These are phyloP conservation scores for Dujonia santamariae DNA, from an alignment of 1,139 yeast genomes.

Conservation along the genomic window DNA sequence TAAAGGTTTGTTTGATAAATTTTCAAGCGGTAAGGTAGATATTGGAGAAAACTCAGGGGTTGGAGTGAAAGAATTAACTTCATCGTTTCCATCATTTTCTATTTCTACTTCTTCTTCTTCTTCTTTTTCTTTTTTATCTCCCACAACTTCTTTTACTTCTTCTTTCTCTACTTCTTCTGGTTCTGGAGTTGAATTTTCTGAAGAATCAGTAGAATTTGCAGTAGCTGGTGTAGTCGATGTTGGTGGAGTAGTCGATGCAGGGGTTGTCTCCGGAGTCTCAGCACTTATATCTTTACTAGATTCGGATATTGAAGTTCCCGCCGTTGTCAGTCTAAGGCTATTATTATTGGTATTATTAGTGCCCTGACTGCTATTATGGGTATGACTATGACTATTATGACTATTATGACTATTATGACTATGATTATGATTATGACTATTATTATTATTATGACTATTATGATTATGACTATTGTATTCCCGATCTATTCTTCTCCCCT, in stretches of 20 bases:
- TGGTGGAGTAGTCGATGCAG: conserved; percentile 6
- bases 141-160: not conserved
- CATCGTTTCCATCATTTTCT: not conserved
- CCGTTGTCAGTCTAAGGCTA: no score
- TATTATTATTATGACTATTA: conserved; percentile 3
- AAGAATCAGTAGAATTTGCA: not conserved
- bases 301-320: conserved; percentile 7
- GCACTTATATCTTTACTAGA: conserved; percentile 7
- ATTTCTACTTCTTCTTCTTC: not conserved
- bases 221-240: conserved; percentile 5
- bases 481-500: conserved; percentile 6
- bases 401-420: conserved; percentile 1
- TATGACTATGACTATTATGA: not conserved
- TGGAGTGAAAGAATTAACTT: not conserved
- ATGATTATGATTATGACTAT: not conserved
- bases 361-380: not conserved
- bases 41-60: not conserved
- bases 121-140: not conserved
- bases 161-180: conserved; percentile 3
- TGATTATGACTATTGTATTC: not conserved
- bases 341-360: conserved; percentile 8
- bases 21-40: conserved; percentile 4
- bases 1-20: conserved; percentile 3
- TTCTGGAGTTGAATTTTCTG: conserved; percentile 8
- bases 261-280: conserved; percentile 6